A percentile compares a stretch with the other conserved stretches of the same genome.
Conservation (phyloP, 2,329 filamentous ascomycete genomes). For the Chaetomiaceae sp. region DNA sequence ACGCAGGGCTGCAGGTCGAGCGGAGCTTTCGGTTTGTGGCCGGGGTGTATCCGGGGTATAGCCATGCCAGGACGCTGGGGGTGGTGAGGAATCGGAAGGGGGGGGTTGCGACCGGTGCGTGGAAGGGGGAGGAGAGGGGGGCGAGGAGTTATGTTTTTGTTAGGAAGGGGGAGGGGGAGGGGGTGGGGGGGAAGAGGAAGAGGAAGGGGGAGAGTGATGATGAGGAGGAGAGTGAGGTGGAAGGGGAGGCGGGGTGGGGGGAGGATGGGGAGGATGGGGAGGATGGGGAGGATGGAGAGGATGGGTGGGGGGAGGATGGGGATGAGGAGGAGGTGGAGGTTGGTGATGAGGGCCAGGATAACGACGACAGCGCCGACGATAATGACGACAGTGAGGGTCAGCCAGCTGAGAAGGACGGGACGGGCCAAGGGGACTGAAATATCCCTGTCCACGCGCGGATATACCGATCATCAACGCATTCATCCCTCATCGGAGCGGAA, state of each 20-base stretch:
- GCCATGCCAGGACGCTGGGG: constrained; percentile 67
- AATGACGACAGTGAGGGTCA: neutral
- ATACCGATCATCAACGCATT: too few species aligned
- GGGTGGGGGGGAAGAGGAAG: constrained; percentile 19
- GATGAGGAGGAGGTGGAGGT: constrained; percentile 1
- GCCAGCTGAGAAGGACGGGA: neutral
- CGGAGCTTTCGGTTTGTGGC: constrained; percentile 66
- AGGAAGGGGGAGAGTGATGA: constrained; percentile 7
- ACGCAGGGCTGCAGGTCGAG: constrained; percentile 65
- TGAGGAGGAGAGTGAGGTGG: constrained; percentile 28
- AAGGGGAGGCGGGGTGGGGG: constrained; percentile 21
- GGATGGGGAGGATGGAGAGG: neutral
- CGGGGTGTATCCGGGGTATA: constrained; percentile 66
- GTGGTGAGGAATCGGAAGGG: constrained; percentile 48
- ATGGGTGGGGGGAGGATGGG: neutral
- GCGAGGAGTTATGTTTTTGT: constrained; percentile 60
- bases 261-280: neutral
- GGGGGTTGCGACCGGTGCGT: constrained; percentile 41
- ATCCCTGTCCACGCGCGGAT: too few species aligned
- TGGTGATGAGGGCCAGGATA: neutral
- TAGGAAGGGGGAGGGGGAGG: constrained; percentile 47
- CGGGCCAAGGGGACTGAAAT: constrained; percentile 6
- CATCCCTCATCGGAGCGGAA: too few species aligned
- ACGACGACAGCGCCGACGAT: neutral
- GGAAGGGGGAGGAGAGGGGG: constrained; percentile 49